phyloP scores from a whole-genome alignment of 306 rosid species.

The Crotalaria pallida region DNA sequence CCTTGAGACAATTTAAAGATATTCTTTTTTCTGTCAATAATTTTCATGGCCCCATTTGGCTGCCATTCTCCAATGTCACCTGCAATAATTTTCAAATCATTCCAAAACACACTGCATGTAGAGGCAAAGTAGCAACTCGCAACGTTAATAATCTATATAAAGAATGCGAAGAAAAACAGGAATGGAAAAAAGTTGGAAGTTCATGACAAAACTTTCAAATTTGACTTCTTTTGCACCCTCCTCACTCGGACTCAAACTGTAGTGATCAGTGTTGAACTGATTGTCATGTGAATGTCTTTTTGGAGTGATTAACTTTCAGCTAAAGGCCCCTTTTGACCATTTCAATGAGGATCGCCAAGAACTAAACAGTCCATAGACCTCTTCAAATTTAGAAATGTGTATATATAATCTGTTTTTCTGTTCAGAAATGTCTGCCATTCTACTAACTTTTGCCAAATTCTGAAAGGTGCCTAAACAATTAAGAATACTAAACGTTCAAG shows the following conservation, averaged over 20 bases:
- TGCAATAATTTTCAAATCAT: constrained; percentile 32
- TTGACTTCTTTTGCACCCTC: not conserved
- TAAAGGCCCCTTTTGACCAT: not conserved
- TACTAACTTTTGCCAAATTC: not conserved
- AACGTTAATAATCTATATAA: not conserved
- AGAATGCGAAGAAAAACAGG: not conserved
- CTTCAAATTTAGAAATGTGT: not conserved
- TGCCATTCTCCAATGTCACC: constrained; percentile 99
- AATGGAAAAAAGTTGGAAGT: not conserved
- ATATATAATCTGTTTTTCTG: not conserved
- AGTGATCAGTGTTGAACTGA: not conserved
- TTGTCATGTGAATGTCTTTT: not conserved
- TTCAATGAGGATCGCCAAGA: not conserved
- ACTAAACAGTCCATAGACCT: not conserved
- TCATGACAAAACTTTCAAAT: not conserved
- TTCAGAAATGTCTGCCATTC: not conserved
- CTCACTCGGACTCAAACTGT: not conserved
- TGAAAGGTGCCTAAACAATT: not conserved
- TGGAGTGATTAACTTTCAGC: not conserved
- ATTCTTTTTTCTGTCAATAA: constrained; percentile 85
- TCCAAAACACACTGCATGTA: not conserved
- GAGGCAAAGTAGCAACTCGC: not conserved
- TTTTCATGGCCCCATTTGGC: constrained; percentile 80
- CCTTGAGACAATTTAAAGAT: constrained; percentile 95
- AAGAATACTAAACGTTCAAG: not conserved